A percentile compares a stretch with the other conserved stretches of the same genome.
Evolutionary conservation across 768 basidiomycete species (phyloP).

Genomic region (Tricholoma saponaceum): DNA sequence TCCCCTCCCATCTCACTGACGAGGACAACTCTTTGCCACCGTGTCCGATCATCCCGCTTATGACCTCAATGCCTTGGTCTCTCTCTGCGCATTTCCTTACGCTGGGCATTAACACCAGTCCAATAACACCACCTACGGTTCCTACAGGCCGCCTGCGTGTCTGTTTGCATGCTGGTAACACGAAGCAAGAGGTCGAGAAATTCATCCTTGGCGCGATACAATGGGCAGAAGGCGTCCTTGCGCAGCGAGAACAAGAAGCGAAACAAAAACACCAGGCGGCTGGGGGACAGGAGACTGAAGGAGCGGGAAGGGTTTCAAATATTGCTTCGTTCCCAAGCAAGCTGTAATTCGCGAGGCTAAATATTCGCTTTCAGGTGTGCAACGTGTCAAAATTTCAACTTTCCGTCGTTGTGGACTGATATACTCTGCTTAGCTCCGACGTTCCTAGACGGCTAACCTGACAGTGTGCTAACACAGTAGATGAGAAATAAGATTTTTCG

Average conservation of each 20-base stretch:
- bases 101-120: slow-evolving; percentile 31
- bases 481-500: no score
- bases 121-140: slow-evolving; percentile 58
- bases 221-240: background rate
- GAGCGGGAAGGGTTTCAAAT: no score
- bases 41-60: background rate
- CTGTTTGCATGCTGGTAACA: slow-evolving; percentile 58
- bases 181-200: slow-evolving; percentile 10
- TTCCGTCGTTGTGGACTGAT: no score
- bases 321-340: no score
- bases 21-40: background rate
- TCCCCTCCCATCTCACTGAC: background rate
- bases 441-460: no score
- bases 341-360: no score
- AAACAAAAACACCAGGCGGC: background rate
- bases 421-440: no score
- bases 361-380: no score
- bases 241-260: background rate
- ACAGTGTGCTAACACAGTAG: no score
- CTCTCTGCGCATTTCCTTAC: background rate
- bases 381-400: no score
- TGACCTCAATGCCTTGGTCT: background rate
- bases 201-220: background rate
- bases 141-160: slow-evolving; percentile 61
- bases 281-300: no score